phyloP scores from a whole-genome alignment of 306 rosid genomes.

The Lathyrus oleraceus region DNA sequence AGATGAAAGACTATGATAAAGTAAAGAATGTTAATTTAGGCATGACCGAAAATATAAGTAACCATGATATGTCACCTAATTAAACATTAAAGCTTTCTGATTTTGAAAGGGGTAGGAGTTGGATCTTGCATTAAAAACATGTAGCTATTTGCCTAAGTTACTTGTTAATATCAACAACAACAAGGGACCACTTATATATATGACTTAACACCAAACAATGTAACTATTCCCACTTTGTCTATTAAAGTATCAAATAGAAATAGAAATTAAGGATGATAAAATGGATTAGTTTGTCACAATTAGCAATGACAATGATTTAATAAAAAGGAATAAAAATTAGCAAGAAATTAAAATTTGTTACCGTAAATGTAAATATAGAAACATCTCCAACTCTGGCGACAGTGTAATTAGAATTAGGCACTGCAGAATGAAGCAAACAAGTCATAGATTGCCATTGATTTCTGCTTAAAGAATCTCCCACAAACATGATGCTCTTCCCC shows the following conservation, averaged over 20 bases:
- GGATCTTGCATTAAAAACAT: background rate
- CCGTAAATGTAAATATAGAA: conserved; percentile 67
- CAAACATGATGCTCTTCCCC: conserved; percentile 85
- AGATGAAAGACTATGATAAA: background rate
- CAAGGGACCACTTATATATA: conserved; percentile 24
- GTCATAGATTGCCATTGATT: conserved; percentile 94
- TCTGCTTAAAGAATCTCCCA: conserved; percentile 85
- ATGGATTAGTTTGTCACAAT: too few species aligned
- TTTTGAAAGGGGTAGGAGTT: background rate
- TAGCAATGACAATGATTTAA: too few species aligned
- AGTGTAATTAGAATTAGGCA: conserved; percentile 58
- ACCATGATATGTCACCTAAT: background rate
- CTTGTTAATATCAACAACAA: conserved; percentile 23
- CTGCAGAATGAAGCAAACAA: conserved; percentile 69
- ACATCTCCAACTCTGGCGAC: conserved; percentile 52
- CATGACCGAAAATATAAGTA: background rate
- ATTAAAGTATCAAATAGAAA: too few species aligned
- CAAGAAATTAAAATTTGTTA: conserved; percentile 18
- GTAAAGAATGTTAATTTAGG: background rate
- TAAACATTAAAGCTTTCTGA: background rate
- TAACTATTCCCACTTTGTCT: background rate
- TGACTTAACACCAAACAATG: conserved; percentile 21
- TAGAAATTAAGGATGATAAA: too few species aligned
- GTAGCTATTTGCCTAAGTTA: conserved; percentile 25
- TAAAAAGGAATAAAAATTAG: too few species aligned